These are phyloP conservation scores for Aureobasidium vineae DNA, from an alignment of 2,329 filamentous ascomycete genomes.

Conservation along the genomic window DNA sequence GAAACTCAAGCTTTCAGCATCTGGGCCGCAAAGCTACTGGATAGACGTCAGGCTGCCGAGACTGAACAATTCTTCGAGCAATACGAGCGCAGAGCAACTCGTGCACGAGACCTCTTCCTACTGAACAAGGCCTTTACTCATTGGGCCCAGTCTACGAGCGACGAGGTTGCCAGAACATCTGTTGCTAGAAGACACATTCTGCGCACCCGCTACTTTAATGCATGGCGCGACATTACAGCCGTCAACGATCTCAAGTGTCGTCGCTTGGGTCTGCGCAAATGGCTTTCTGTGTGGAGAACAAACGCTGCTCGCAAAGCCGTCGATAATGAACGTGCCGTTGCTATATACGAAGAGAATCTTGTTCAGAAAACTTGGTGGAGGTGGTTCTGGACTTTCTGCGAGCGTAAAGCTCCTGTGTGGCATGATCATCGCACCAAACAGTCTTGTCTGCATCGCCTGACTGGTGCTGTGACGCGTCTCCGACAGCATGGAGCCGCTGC, in stretches of 20 bases:
- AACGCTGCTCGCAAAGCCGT: slow-evolving; percentile 42
- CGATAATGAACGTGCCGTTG: slow-evolving; percentile 38
- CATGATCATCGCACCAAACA: slow-evolving; percentile 35
- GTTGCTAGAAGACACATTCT: slow-evolving; percentile 69
- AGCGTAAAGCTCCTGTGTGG: slow-evolving; percentile 39
- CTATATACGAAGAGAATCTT: slow-evolving; percentile 39
- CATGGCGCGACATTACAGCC: slow-evolving; percentile 65
- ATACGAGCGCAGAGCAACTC: slow-evolving; percentile 59
- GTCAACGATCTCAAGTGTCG: slow-evolving; percentile 57
- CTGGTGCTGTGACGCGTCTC: not conserved
- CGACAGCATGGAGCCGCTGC: slow-evolving; percentile 9
- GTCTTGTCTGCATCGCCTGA: slow-evolving; percentile 4
- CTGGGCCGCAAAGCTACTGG: slow-evolving; percentile 46
- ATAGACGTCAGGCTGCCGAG: slow-evolving; percentile 46
- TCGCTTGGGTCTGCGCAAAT: slow-evolving; percentile 54
- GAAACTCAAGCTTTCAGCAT: slow-evolving; percentile 54
- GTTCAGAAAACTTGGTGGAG: slow-evolving; percentile 37
- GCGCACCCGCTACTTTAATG: slow-evolving; percentile 65
- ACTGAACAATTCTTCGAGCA: slow-evolving; percentile 55
- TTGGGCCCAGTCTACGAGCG: slow-evolving; percentile 65
- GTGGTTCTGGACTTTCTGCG: slow-evolving; percentile 43
- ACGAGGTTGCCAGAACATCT: slow-evolving; percentile 64
- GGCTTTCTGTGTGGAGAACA: slow-evolving; percentile 54
- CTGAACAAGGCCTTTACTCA: slow-evolving; percentile 63
- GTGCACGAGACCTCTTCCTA: slow-evolving; percentile 65